Evolutionary conservation across 495 filamentous ascomycete genomes (phyloP), one percentile per base, ranked within the genome.

Genomic region (Aspergillus nanangensis): DNA sequence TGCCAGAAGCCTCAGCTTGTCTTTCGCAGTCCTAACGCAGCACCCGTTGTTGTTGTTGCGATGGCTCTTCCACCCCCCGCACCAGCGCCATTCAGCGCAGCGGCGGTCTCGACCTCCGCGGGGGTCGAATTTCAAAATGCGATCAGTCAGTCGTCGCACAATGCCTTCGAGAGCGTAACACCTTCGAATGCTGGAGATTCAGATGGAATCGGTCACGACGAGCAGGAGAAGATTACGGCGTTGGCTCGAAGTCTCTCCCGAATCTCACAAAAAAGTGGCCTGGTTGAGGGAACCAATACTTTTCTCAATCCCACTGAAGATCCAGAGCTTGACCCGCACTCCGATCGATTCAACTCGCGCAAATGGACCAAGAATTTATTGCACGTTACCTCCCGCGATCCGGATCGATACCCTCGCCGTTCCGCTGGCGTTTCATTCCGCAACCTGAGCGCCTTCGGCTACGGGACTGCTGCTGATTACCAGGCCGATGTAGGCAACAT

Each of bases 371-470:
- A 63, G 41, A 76, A 74, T 34, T 48, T 67, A 13, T 45, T 73
- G 24, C 57, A 65, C 25, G 56, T 72, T 47, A 62, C 64, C 41
- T 44, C 53, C 9, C 57, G 63, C n/a, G 65, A 77, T 52, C 63
- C 68, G 3, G 65, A 69, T 27, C 62, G 66, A 4, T 75, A 67
- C 44, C 69, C 67, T 11, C 59, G 65, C 48, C 64, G 74, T 15
- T 61, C 63, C 2, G 68, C 53, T 55, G 72, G 73, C 5, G 61
- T 76, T 9, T 65, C 63, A 1, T 75, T 71, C 40, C 79, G 78
- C 58, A 76, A 87, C 44, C 65, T 91, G 34, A 86, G 74, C 47
- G 87, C 83, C 21, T 81, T 85, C 63, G 87, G 87, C 13, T 90
- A 84, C 59, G 85, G 84, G 5, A 76, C 77, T 10, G 66, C 80